A percentile compares a stretch with the other conserved stretches of the same genome.
phyloP scores from a whole-genome alignment of 768 basidiomycete genomes.

The Rhizopogon sp. region DNA sequence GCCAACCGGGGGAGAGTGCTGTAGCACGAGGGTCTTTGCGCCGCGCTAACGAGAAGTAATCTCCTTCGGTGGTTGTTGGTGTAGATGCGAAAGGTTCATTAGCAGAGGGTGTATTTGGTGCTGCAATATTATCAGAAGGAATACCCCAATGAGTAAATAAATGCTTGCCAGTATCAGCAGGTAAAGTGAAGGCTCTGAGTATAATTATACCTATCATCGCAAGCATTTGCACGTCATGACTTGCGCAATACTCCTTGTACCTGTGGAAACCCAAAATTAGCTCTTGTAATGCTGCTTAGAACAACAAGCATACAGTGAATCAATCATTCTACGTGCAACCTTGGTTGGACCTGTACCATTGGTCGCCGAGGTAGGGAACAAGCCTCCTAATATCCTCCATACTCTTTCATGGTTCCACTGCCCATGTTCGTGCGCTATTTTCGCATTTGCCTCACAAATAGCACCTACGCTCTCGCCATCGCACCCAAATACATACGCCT shows the following conservation, averaged over 20 bases:
- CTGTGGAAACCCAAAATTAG: constrained; percentile 22
- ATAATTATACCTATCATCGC: constrained; percentile 72
- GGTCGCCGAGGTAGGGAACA: constrained; percentile 33
- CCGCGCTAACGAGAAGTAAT: constrained; percentile 52
- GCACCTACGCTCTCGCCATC: constrained; percentile 34
- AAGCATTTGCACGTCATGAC: constrained; percentile 76
- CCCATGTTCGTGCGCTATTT: constrained; percentile 50
- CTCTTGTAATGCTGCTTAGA: neutral
- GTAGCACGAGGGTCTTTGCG: constrained; percentile 33
- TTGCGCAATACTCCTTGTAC: constrained; percentile 35
- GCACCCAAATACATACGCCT: constrained; percentile 49
- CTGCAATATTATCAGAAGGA: neutral
- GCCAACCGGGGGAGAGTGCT: constrained; percentile 48
- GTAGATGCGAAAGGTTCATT: constrained; percentile 12
- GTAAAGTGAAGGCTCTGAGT: constrained; percentile 37
- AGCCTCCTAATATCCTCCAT: constrained; percentile 49
- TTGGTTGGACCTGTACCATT: constrained; percentile 24
- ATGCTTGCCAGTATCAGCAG: constrained; percentile 13
- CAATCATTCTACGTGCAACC: constrained; percentile 34
- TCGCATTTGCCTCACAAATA: constrained; percentile 57
- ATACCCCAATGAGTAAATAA: neutral
- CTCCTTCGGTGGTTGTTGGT: constrained; percentile 32
- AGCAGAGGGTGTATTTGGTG: constrained; percentile 11
- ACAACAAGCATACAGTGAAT: constrained; percentile 40
- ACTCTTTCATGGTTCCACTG: constrained; percentile 68